Evolutionary conservation across 1,139 yeast genomes (phyloP), one percentile per base, ranked within the genome.

Genomic region (Yamadazyma sp.): DNA sequence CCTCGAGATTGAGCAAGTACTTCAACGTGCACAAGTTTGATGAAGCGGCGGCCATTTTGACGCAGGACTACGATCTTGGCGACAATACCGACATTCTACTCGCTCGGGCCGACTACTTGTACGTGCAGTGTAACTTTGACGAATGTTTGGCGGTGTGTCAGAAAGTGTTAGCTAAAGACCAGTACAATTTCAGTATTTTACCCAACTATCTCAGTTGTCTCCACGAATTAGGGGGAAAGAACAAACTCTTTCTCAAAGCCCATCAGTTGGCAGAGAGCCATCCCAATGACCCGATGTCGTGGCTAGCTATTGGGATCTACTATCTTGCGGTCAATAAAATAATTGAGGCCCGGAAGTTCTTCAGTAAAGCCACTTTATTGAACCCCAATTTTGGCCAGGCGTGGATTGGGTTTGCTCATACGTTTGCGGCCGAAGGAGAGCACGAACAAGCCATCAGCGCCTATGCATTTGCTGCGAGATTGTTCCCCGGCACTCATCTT

Each of bases 361-460:
- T 90, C 60, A 82, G 94, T 40, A 90, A 88, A 57, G 92, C 97
- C 0, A 88, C 97, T 0, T 73, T 89, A 50, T 63, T 90, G 48
- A 85, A 88, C 50, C 96, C 98, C 1, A 86, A 84, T 49, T 89
- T 87, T 64, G 95, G 95, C 0, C 94, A 87, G 39, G 96, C 97
- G 1, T 94, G 98, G 98, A 82, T 94, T 34, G 98, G 97, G 1
- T 94, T 94, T 67, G 97, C 97, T 1, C 97, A 92, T 56, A 90
- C 98, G 0, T 94, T 89, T 73, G 97, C 97, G 0, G 85, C 87
- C 2, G 98, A 94, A 59, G 96, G 97, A 8, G 99, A 94, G 61
- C 97, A 94, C 54, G 99, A 94, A 58, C 98, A 94, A 60, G 98
- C 98, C 1, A 85, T 92, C 15, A 84, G 96, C 43, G 98, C 98